Evolutionary conservation across 495 filamentous ascomycete genomes (phyloP).

Genomic region (Tirmania nivea): DNA sequence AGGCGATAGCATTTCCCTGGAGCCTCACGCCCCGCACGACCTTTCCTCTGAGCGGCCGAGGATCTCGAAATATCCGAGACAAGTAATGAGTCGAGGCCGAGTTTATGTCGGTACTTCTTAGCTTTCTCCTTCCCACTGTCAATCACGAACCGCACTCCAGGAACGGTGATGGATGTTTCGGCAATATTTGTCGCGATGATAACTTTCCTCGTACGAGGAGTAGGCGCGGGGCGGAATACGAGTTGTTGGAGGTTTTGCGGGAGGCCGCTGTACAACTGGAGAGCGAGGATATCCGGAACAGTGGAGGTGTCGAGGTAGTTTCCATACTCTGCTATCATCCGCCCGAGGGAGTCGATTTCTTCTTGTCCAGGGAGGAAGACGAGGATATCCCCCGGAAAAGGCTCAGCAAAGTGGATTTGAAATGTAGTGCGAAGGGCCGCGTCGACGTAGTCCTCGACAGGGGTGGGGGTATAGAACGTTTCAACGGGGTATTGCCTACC

Average conservation of each 20-base stretch:
- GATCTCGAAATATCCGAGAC: slow-evolving; percentile 84
- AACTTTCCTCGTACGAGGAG: slow-evolving; percentile 59
- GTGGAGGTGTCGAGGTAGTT: slow-evolving; percentile 53
- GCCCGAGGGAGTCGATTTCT: slow-evolving; percentile 63
- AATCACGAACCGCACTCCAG: slow-evolving; percentile 75
- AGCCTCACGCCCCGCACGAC: slow-evolving; percentile 83
- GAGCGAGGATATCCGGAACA: slow-evolving; percentile 34
- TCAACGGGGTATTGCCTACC: slow-evolving; percentile 78
- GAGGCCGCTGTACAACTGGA: slow-evolving; percentile 54
- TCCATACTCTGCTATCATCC: slow-evolving; percentile 60
- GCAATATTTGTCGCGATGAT: slow-evolving; percentile 94
- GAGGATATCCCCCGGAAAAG: slow-evolving; percentile 78
- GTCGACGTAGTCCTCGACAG: slow-evolving; percentile 67
- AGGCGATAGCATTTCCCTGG: slow-evolving; percentile 74
- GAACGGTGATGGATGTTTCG: slow-evolving; percentile 90
- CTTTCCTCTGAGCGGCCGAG: slow-evolving; percentile 74
- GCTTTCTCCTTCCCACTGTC: slow-evolving; percentile 89
- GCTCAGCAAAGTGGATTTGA: slow-evolving; percentile 68
- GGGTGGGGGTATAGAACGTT: slow-evolving; percentile 49
- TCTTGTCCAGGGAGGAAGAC: slow-evolving; percentile 91
- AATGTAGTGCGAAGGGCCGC: slow-evolving; percentile 65
- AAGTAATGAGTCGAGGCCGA: slow-evolving; percentile 78
- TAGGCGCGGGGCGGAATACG: slow-evolving; percentile 51
- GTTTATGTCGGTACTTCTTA: slow-evolving; percentile 65
- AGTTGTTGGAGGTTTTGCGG: slow-evolving; percentile 60